phyloP scores from a whole-genome alignment of 2,329 filamentous ascomycete species.

The Phyllosticta capitalensis region DNA sequence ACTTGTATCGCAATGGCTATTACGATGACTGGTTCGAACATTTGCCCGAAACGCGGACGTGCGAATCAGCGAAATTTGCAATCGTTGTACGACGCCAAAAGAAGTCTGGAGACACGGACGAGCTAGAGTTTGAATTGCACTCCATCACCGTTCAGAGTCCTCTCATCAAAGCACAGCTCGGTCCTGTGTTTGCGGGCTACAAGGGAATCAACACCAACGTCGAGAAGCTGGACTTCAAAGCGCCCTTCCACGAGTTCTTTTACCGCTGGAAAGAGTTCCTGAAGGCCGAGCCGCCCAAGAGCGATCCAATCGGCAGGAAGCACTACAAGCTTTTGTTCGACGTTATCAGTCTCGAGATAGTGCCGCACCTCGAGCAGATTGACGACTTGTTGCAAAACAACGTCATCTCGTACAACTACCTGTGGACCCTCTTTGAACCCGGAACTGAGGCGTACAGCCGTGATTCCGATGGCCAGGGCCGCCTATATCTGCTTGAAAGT shows the following conservation, averaged over 20 bases:
- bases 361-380: slow-evolving; percentile 12
- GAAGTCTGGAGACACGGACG: too few relatives aligned
- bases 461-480: slow-evolving; percentile 16
- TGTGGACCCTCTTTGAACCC: slow-evolving; percentile 18
- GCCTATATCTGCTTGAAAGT: slow-evolving; percentile 14
- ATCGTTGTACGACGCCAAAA: too few relatives aligned
- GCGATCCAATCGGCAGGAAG: slow-evolving; percentile 19
- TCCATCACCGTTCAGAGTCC: slow-evolving; percentile 28
- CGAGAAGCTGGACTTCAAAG: slow-evolving; percentile 22
- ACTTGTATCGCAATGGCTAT: too few relatives aligned
- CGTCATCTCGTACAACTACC: slow-evolving; percentile 13
- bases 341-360: not conserved
- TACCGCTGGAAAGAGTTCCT: slow-evolving; percentile 25
- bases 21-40: too few relatives aligned
- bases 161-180: slow-evolving; percentile 22
- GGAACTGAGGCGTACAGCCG: slow-evolving; percentile 13
- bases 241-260: slow-evolving; percentile 27
- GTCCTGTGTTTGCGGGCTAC: slow-evolving; percentile 23
- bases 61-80: too few relatives aligned
- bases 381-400: slow-evolving; percentile 15
- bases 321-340: slow-evolving; percentile 25
- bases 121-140: slow-evolving; percentile 12
- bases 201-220: slow-evolving; percentile 23
- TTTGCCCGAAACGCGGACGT: too few relatives aligned
- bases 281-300: slow-evolving; percentile 14